Conservation (phyloP, 495 filamentous ascomycete genomes). For the Aspergillus haitiensis region DNA sequence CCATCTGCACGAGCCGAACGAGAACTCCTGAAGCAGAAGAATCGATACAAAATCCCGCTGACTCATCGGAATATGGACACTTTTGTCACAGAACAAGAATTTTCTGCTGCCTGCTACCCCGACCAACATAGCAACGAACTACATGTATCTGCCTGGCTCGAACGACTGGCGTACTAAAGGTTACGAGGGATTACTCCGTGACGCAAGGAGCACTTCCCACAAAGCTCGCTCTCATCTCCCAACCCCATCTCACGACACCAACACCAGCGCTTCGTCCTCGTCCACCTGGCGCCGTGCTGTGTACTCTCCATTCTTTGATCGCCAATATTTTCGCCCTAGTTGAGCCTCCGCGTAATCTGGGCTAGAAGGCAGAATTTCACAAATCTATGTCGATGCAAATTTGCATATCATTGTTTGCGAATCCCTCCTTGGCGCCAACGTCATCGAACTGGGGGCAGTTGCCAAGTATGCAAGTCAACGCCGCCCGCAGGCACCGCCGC, state of each 20-base stretch:
- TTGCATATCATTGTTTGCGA: slow-evolving; percentile 15
- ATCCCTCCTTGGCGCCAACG: slow-evolving; percentile 32
- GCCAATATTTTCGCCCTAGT: not conserved
- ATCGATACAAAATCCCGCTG: slow-evolving; percentile 43
- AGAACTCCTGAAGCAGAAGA: slow-evolving; percentile 43
- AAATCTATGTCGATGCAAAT: not conserved
- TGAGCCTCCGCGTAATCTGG: not conserved
- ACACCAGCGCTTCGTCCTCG: not conserved
- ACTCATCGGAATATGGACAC: slow-evolving; percentile 48
- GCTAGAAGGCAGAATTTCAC: not conserved
- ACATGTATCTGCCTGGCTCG: slow-evolving; percentile 69
- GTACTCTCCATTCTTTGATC: not conserved
- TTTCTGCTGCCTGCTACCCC: slow-evolving; percentile 57
- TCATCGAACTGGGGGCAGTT: slow-evolving; percentile 22
- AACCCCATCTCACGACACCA: not conserved
- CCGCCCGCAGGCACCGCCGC: slow-evolving; percentile 4
- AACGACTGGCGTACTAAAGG: slow-evolving; percentile 50
- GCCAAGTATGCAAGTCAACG: slow-evolving; percentile 25
- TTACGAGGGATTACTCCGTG: not conserved
- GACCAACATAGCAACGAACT: slow-evolving; percentile 58
- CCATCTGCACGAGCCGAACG: slow-evolving; percentile 42
- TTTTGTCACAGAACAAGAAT: slow-evolving; percentile 43
- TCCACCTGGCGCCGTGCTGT: not conserved
- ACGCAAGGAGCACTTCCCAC: too few species aligned
- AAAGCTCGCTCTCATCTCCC: not conserved